Evolutionary conservation across 192 early-diverging fungal species (phyloP).

Genomic region (Gryganskiella cystojenkinii): DNA sequence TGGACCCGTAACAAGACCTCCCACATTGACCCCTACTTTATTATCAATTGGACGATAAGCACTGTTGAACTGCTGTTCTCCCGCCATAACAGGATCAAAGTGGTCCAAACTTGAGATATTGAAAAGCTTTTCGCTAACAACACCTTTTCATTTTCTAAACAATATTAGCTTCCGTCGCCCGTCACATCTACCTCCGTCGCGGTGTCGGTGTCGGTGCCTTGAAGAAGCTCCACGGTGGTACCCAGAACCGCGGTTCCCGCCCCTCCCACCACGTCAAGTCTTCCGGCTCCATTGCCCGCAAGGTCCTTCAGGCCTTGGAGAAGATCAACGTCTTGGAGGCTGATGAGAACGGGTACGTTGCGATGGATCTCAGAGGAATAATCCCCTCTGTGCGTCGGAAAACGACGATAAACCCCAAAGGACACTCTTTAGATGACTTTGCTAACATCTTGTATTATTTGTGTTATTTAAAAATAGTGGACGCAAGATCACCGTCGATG

Average conservation of each 20-base stretch:
- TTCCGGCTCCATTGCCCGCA: constrained; percentile 93
- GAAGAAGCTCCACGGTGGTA: constrained; percentile 92
- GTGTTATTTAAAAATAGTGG: constrained; percentile 76
- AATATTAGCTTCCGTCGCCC: constrained; percentile 83
- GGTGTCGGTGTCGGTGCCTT: constrained; percentile 94
- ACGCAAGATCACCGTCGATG: constrained; percentile 93
- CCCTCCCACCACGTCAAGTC: constrained; percentile 89
- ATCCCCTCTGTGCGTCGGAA: neutral
- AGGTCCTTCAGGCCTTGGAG: constrained; percentile 97
- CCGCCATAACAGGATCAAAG: no score
- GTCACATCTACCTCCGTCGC: constrained; percentile 97
- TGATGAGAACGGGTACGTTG: constrained; percentile 78
- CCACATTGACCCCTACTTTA: no score
- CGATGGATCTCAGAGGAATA: neutral
- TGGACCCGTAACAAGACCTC: no score
- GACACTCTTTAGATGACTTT: neutral
- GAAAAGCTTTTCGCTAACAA: no score
- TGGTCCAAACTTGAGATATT: no score
- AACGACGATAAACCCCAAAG: neutral
- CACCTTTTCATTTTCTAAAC: constrained; percentile 4
- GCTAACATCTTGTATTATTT: neutral
- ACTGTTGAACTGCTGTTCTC: no score
- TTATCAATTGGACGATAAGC: no score
- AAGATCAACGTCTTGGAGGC: constrained; percentile 96
- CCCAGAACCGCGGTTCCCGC: constrained; percentile 90